phyloP scores from a whole-genome alignment of 306 rosid genomes.

The Cucurbita pepo region DNA sequence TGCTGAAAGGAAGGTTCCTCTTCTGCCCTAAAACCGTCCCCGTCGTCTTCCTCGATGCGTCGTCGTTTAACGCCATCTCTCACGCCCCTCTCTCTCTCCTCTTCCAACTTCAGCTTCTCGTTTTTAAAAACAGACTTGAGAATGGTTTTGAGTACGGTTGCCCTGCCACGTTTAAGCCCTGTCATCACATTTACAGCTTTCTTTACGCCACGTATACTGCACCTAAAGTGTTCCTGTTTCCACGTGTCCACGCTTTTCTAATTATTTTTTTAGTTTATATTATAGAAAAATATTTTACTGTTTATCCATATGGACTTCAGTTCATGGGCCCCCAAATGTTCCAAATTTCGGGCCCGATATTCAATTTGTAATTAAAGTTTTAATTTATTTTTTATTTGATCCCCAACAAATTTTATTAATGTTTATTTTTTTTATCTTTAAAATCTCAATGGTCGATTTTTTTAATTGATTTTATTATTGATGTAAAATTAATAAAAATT shows the following conservation, averaged over 20 bases:
- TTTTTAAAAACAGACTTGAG: background rate
- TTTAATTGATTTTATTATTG: too few relatives aligned
- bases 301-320: background rate
- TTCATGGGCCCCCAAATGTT: background rate
- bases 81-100: background rate
- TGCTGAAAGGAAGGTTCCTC: slow-evolving; percentile 4
- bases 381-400: too few relatives aligned
- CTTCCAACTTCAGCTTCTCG: background rate
- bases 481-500: too few relatives aligned
- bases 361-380: background rate
- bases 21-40: background rate
- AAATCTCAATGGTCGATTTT: background rate
- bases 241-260: background rate
- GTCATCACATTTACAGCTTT: background rate
- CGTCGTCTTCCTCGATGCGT: background rate
- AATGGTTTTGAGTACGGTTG: background rate
- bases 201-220: background rate
- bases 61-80: background rate
- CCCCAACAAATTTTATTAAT: too few relatives aligned
- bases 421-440: too few relatives aligned
- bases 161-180: background rate
- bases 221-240: background rate
- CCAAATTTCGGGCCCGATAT: background rate
- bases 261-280: too few relatives aligned
- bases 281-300: too few relatives aligned